Evolutionary conservation across 805 yeast species (phyloP).

Genomic region (Spencermartinsiella europaea): DNA sequence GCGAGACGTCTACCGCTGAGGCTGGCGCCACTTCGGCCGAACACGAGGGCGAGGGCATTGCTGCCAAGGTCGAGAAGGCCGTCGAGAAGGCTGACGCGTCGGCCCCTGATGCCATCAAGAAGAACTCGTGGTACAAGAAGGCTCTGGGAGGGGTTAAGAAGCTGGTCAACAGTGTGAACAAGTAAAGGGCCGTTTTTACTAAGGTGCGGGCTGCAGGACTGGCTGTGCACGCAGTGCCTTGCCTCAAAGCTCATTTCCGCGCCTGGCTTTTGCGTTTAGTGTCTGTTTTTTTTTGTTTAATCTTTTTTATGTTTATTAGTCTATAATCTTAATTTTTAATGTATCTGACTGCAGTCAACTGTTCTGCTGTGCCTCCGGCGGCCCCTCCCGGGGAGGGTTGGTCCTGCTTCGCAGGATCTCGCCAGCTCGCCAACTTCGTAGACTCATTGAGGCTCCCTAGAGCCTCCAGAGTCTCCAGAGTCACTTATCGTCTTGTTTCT

Average conservation of each 20-base stretch:
- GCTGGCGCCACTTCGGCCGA: conserved; percentile 10
- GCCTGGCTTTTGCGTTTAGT: conserved; percentile 1
- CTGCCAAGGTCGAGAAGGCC: conserved; percentile 14
- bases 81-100: conserved; percentile 17
- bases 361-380: too few relatives aligned
- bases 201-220: too few relatives aligned
- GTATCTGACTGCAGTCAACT: too few relatives aligned
- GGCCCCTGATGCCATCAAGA: conserved; percentile 24
- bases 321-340: neutral
- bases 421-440: too few relatives aligned
- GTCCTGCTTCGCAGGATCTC: too few relatives aligned
- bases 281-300: neutral
- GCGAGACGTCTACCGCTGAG: conserved; percentile 11
- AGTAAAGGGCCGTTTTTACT: conserved; percentile 18
- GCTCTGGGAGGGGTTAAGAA: conserved; percentile 23
- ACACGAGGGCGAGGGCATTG: conserved; percentile 9
- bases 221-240: too few relatives aligned
- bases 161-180: conserved; percentile 29
- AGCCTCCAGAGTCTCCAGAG: too few relatives aligned
- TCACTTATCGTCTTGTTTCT: too few relatives aligned
- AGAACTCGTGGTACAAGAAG: conserved; percentile 26
- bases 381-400: too few relatives aligned
- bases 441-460: too few relatives aligned
- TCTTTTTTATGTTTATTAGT: conserved; percentile 1
- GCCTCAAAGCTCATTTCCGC: neutral